These are phyloP conservation scores for Neurospora terricola DNA, from an alignment of 495 filamentous ascomycete species.

Conservation along the genomic window DNA sequence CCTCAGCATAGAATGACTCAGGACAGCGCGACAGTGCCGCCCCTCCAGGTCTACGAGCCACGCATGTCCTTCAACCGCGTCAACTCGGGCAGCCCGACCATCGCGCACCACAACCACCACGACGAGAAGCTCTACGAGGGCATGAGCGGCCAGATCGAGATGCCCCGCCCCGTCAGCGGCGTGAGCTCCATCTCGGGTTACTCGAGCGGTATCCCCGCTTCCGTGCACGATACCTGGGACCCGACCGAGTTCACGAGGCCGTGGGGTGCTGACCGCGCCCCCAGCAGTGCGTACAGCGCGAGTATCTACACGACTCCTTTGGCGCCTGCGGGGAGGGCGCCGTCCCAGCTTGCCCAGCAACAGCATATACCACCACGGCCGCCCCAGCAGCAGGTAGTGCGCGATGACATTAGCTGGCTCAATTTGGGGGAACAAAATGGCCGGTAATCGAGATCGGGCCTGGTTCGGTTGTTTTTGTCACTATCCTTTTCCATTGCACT, in stretches of 20 bases:
- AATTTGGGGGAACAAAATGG: conserved; percentile 41
- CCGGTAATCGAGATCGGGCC: not conserved
- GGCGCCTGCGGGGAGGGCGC: conserved; percentile 19
- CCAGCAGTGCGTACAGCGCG: conserved; percentile 50
- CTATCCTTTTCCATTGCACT: not conserved
- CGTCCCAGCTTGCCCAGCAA: conserved; percentile 19
- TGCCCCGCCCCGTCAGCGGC: conserved; percentile 38
- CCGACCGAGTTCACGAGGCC: conserved; percentile 29
- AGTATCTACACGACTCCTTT: conserved; percentile 28
- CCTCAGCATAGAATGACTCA: conserved; percentile 37
- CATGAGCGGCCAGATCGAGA: conserved; percentile 53
- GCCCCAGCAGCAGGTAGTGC: conserved; percentile 6
- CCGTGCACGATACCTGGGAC: conserved; percentile 44
- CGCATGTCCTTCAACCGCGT: conserved; percentile 49
- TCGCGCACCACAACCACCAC: conserved; percentile 36
- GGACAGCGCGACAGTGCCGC: conserved; percentile 43
- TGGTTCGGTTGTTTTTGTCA: not conserved
- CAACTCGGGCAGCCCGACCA: conserved; percentile 55
- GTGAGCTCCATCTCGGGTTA: conserved; percentile 47
- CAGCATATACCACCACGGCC: conserved; percentile 27
- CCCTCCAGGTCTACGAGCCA: conserved; percentile 37
- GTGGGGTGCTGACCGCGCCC: conserved; percentile 40
- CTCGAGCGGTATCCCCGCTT: conserved; percentile 46
- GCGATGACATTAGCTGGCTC: conserved; percentile 67
- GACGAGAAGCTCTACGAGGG: conserved; percentile 40